These are phyloP conservation scores for Colletotrichum orchidophilum DNA, from an alignment of 2,329 filamentous ascomycete species.

Conservation along the genomic window DNA sequence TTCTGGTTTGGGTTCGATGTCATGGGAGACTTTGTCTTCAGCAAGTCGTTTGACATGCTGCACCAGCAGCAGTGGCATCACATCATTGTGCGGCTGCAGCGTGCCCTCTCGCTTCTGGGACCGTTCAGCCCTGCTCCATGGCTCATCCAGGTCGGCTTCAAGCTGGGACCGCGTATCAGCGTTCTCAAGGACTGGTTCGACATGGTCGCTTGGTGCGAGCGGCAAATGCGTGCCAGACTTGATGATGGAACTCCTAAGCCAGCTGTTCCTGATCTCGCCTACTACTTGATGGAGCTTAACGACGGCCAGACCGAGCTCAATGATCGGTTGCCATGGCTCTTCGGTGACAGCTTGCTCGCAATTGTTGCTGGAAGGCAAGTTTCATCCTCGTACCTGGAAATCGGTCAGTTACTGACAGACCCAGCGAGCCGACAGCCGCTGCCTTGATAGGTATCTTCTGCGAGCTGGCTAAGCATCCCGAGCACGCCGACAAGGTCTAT, in stretches of 20 bases:
- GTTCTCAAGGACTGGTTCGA: slow-evolving; percentile 38
- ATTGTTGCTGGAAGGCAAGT: slow-evolving; percentile 38
- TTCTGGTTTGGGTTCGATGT: slow-evolving; percentile 45
- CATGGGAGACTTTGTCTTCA: slow-evolving; percentile 49
- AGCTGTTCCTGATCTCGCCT: slow-evolving; percentile 20
- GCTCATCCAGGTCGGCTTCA: slow-evolving; percentile 38
- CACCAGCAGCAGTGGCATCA: slow-evolving; percentile 39
- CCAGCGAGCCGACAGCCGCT: slow-evolving; percentile 35
- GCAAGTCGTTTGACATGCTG: slow-evolving; percentile 47
- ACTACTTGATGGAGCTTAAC: slow-evolving; percentile 29
- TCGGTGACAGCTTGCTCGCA: slow-evolving; percentile 34
- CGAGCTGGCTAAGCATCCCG: slow-evolving; percentile 34
- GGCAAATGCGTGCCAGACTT: slow-evolving; percentile 33
- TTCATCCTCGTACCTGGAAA: neutral
- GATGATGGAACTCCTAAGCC: slow-evolving; percentile 20
- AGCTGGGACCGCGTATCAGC: slow-evolving; percentile 30
- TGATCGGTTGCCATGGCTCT: slow-evolving; percentile 27
- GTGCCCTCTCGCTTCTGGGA: slow-evolving; percentile 41
- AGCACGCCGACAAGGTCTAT: slow-evolving; percentile 29
- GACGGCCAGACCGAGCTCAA: slow-evolving; percentile 21
- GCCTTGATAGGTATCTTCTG: slow-evolving; percentile 35
- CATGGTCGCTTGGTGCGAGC: slow-evolving; percentile 36
- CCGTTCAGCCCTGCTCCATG: slow-evolving; percentile 41
- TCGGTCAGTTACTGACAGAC: neutral
- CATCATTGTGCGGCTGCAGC: slow-evolving; percentile 39